Evolutionary conservation across 2,329 filamentous ascomycete genomes (phyloP).

Genomic region (Pseudopyrenochaeta lycopersici): DNA sequence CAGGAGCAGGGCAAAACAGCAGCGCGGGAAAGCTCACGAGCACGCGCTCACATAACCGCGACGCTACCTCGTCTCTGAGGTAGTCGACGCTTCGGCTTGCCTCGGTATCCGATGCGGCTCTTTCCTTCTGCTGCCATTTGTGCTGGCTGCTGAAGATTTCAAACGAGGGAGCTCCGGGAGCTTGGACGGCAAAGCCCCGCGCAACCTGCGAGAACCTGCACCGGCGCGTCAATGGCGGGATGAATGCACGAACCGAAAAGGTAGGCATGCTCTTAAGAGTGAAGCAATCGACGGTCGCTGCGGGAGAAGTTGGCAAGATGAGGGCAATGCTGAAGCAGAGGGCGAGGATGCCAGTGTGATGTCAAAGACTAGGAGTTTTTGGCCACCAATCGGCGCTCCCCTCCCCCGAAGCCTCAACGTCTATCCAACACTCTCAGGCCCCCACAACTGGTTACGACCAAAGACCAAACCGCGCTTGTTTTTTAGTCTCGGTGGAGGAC

Average conservation of each 20-base stretch:
- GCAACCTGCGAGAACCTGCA: slow-evolving; percentile 31
- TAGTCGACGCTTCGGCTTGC: slow-evolving; percentile 86
- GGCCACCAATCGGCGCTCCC: slow-evolving; percentile 5
- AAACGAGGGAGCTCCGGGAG: slow-evolving; percentile 78
- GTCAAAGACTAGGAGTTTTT: slow-evolving; percentile 8
- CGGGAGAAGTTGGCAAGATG: background rate
- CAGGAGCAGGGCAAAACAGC: slow-evolving; percentile 5
- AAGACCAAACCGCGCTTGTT: background rate
- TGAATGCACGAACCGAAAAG: slow-evolving; percentile 46
- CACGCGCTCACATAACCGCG: slow-evolving; percentile 82
- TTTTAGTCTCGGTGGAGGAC: background rate
- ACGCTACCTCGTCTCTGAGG: slow-evolving; percentile 89
- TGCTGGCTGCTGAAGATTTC: slow-evolving; percentile 90
- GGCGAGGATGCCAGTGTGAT: too few species aligned
- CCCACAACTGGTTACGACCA: background rate
- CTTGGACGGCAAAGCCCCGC: slow-evolving; percentile 78
- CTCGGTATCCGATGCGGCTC: slow-evolving; percentile 75
- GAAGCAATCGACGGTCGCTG: background rate
- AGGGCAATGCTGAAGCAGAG: slow-evolving; percentile 1
- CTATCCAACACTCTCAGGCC: background rate
- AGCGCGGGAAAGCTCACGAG: slow-evolving; percentile 62
- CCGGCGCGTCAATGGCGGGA: slow-evolving; percentile 42
- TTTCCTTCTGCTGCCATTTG: slow-evolving; percentile 92
- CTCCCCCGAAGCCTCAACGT: slow-evolving; percentile 8
- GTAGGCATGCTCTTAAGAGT: slow-evolving; percentile 35